Conservation (phyloP, 176 grass and related monocot species). For the Alopecurus myosuroides region DNA sequence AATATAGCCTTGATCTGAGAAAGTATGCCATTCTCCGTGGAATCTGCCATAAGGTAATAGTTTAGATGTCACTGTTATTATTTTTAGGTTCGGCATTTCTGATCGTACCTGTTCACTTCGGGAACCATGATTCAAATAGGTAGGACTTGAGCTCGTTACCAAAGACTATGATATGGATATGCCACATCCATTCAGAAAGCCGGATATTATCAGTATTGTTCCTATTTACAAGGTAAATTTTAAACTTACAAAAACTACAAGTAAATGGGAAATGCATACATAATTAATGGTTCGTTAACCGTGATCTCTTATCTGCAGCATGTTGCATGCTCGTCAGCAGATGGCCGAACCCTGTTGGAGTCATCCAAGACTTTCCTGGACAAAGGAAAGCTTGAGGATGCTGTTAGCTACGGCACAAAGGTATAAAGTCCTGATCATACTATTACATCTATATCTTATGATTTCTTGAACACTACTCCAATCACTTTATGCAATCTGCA, state of each 20-base stretch:
- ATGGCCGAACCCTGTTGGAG: constrained; percentile 89
- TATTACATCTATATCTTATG: constrained; percentile 6
- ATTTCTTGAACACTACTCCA: neutral
- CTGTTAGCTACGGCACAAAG: constrained; percentile 91
- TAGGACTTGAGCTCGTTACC: constrained; percentile 92
- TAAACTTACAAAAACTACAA: constrained; percentile 29
- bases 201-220: constrained; percentile 86
- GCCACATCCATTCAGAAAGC: constrained; percentile 67
- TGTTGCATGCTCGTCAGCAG: constrained; percentile 95
- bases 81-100: constrained; percentile 13
- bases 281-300: constrained; percentile 8
- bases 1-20: constrained; percentile 72
- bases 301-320: constrained; percentile 49
- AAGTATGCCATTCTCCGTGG: constrained; percentile 95
- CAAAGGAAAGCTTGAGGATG: constrained; percentile 98
- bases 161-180: constrained; percentile 91
- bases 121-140: constrained; percentile 47
- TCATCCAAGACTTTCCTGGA: constrained; percentile 98
- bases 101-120: constrained; percentile 18
- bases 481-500: neutral
- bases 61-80: constrained; percentile 14
- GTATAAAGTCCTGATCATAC: constrained; percentile 33
- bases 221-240: constrained; percentile 90
- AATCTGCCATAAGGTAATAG: constrained; percentile 87
- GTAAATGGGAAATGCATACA: constrained; percentile 12